phyloP scores from a whole-genome alignment of 2,329 filamentous ascomycete species.

The Colletotrichum gloeosporioides region DNA sequence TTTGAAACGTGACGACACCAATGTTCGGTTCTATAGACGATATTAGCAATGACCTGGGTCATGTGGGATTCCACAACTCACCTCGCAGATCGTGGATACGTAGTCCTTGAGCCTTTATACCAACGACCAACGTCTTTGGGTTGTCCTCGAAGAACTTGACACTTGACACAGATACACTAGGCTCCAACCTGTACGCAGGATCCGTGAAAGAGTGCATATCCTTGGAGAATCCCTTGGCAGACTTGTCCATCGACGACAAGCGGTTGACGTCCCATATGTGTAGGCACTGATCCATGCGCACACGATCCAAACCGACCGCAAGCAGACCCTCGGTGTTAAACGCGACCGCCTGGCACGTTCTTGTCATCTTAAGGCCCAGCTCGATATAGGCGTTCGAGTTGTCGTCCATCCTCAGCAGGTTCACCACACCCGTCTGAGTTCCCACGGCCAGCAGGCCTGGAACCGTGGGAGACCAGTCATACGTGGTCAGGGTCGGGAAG shows the following conservation, averaged over 20 bases:
- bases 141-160: constrained; percentile 82
- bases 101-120: constrained; percentile 77
- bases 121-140: constrained; percentile 76
- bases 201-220: constrained; percentile 57
- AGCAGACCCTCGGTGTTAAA: constrained; percentile 76
- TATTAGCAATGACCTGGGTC: constrained; percentile 23
- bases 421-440: constrained; percentile 76
- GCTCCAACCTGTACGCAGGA: constrained; percentile 64
- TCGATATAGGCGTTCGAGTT: constrained; percentile 69
- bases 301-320: constrained; percentile 80
- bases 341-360: constrained; percentile 81
- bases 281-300: constrained; percentile 81
- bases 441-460: constrained; percentile 76
- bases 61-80: constrained; percentile 34
- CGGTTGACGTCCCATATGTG: constrained; percentile 83
- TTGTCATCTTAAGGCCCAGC: constrained; percentile 75
- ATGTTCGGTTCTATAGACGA: constrained; percentile 51
- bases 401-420: constrained; percentile 75
- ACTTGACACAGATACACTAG: constrained; percentile 78
- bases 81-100: constrained; percentile 81
- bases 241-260: constrained; percentile 54
- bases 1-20: constrained; percentile 62
- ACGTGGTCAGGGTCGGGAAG: constrained; percentile 67
- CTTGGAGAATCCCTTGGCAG: constrained; percentile 53
- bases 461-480: constrained; percentile 70